These are phyloP conservation scores for Ogataea pignaliae DNA, from an alignment of 805 yeast genomes.

Conservation along the genomic window DNA sequence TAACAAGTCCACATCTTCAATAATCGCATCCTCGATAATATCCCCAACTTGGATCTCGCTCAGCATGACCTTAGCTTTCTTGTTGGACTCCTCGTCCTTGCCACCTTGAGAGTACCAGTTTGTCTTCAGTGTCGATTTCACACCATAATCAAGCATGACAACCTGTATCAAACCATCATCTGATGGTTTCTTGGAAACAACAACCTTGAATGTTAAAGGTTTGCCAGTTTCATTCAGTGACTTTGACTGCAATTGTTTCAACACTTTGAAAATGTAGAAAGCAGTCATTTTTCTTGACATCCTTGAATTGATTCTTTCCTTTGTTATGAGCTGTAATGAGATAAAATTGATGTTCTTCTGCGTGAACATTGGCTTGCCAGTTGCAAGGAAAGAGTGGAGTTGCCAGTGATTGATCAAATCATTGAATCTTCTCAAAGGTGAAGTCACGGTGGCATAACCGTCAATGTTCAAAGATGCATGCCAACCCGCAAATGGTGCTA, in stretches of 20 bases:
- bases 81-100: conserved; percentile 11
- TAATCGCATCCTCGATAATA: conserved; percentile 32
- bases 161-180: conserved; percentile 32
- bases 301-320: conserved; percentile 35
- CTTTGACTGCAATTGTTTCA: conserved; percentile 20
- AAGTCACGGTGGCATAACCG: conserved; percentile 71
- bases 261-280: conserved; percentile 29
- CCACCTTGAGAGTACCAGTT: conserved; percentile 24
- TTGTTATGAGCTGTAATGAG: conserved; percentile 40
- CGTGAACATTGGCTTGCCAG: conserved; percentile 27
- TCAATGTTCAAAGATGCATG: conserved; percentile 66
- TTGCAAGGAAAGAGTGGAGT: conserved; percentile 41
- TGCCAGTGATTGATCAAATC: conserved; percentile 84
- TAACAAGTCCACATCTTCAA: conserved; percentile 39
- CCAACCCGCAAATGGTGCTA: conserved; percentile 37
- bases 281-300: conserved; percentile 20
- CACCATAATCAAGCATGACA: conserved; percentile 29
- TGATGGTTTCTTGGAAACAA: conserved; percentile 39
- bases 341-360: conserved; percentile 32
- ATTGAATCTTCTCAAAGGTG: conserved; percentile 81
- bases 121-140: conserved; percentile 24
- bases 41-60: conserved; percentile 41
- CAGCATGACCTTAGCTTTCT: conserved; percentile 13
- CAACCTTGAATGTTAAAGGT: conserved; percentile 35
- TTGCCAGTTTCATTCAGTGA: conserved; percentile 15